Evolutionary conservation across 129 eudicot species (phyloP).

Genomic region (Centella asiatica): DNA sequence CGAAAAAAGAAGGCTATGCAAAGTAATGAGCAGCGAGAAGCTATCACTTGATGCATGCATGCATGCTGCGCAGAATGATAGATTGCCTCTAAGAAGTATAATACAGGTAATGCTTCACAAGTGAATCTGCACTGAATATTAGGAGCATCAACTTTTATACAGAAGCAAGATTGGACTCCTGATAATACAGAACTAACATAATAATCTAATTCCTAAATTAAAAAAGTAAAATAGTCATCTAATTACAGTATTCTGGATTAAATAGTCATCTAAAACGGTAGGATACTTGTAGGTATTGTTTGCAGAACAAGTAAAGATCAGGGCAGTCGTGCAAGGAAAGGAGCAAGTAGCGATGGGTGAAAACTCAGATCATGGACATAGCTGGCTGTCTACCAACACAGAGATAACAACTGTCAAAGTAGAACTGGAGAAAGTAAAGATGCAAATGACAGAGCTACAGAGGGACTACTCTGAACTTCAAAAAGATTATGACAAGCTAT

Average conservation of each 20-base stretch:
- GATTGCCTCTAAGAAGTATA: conserved; percentile 59
- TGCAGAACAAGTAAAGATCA: conserved; percentile 64
- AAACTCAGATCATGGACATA: conserved; percentile 26
- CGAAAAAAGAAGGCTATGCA: conserved; percentile 67
- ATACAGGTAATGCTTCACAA: conserved; percentile 47
- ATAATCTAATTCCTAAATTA: too few relatives aligned
- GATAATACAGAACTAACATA: too few relatives aligned
- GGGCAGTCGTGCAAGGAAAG: conserved; percentile 36
- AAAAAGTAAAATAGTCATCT: too few relatives aligned
- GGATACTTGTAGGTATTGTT: conserved; percentile 45
- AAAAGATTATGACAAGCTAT: conserved; percentile 36
- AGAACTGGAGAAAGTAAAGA: conserved; percentile 47
- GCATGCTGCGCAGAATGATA: conserved; percentile 83
- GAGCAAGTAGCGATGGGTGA: conserved; percentile 24
- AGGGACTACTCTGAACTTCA: conserved; percentile 49
- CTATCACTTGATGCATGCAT: conserved; percentile 76
- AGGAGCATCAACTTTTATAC: background rate
- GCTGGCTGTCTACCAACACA: conserved; percentile 31
- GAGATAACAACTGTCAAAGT: conserved; percentile 49
- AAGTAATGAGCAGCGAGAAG: conserved; percentile 58
- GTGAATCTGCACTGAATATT: background rate
- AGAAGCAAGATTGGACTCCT: too few relatives aligned
- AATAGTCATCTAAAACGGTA: background rate
- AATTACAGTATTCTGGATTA: too few relatives aligned
- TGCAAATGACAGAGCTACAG: conserved; percentile 41